phyloP scores from a whole-genome alignment of 176 grass and related monocot species.

The Carex littledalei region DNA sequence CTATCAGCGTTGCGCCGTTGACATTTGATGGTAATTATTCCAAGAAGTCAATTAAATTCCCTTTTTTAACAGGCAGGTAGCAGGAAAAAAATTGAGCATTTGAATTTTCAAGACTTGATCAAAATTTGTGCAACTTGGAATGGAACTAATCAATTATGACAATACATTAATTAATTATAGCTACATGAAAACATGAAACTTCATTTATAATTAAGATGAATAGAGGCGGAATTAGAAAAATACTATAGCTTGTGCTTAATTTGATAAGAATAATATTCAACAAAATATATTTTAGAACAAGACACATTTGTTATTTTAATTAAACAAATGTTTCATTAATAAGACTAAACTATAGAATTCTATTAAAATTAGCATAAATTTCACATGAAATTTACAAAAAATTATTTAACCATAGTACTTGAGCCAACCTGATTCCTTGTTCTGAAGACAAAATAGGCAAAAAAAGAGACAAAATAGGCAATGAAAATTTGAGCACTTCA shows the following conservation, averaged over 20 bases:
- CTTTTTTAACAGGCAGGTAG: neutral
- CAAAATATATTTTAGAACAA: too few relatives aligned
- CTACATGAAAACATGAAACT: neutral
- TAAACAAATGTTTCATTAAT: too few relatives aligned
- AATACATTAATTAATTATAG: neutral
- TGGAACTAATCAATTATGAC: neutral
- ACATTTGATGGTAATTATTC: neutral
- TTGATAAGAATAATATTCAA: neutral
- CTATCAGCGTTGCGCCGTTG: neutral
- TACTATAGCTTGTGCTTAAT: neutral
- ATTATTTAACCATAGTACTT: too few relatives aligned
- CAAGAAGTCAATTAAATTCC: neutral
- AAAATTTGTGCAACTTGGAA: neutral
- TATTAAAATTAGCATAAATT: too few relatives aligned
- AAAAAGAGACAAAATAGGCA: too few relatives aligned
- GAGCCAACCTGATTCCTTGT: too few relatives aligned
- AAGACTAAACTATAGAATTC: too few relatives aligned
- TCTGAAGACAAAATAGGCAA: too few relatives aligned
- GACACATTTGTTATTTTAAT: too few relatives aligned
- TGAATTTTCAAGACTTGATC: conserved; percentile 8
- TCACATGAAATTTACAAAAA: too few relatives aligned
- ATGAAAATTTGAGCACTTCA: too few relatives aligned
- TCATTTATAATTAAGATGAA: neutral
- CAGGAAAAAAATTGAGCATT: neutral
- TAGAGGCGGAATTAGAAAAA: too few relatives aligned